These are phyloP conservation scores for Pneumocystis oryctolagi DNA, from an alignment of 1,139 yeast genomes.

Conservation along the genomic window DNA sequence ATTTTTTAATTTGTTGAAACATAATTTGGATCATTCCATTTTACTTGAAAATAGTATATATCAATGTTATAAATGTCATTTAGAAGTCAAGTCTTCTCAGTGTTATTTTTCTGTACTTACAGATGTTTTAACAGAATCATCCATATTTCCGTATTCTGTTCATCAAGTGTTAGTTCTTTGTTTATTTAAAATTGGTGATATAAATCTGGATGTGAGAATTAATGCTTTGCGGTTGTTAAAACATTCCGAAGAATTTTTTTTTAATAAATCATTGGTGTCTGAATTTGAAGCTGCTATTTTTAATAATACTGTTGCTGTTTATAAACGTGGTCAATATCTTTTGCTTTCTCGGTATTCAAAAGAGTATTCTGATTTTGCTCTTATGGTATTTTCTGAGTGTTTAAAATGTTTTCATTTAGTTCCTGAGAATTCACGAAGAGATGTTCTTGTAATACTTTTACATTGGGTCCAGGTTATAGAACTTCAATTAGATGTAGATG, in stretches of 20 bases:
- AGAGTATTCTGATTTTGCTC: conserved; percentile 42
- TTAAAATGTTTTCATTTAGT: conserved; percentile 57
- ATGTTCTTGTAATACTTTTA: conserved; percentile 58
- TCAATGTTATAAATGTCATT: conserved; percentile 51
- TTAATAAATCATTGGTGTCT: conserved; percentile 33
- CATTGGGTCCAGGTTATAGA: conserved; percentile 86
- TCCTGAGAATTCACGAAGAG: conserved; percentile 47
- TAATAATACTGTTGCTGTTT: conserved; percentile 56
- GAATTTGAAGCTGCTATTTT: conserved; percentile 47
- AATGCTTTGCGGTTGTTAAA: conserved; percentile 47
- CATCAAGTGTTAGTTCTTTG: conserved; percentile 37
- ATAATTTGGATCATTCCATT: conserved; percentile 43
- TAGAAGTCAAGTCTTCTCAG: conserved; percentile 39
- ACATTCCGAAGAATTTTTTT: conserved; percentile 40
- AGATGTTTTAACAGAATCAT: conserved; percentile 38
- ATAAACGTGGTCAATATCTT: conserved; percentile 60
- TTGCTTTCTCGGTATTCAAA: conserved; percentile 49
- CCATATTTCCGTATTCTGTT: conserved; percentile 31
- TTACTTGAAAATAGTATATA: conserved; percentile 49
- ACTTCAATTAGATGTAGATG: conserved; percentile 36
- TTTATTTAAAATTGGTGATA: conserved; percentile 55
- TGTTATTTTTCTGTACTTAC: conserved; percentile 60
- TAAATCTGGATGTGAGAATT: conserved; percentile 41
- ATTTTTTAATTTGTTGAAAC: conserved; percentile 44
- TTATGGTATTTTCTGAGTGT: conserved; percentile 53